Conservation (phyloP, 305 asterid genomes). For the Solanum hybrid region DNA sequence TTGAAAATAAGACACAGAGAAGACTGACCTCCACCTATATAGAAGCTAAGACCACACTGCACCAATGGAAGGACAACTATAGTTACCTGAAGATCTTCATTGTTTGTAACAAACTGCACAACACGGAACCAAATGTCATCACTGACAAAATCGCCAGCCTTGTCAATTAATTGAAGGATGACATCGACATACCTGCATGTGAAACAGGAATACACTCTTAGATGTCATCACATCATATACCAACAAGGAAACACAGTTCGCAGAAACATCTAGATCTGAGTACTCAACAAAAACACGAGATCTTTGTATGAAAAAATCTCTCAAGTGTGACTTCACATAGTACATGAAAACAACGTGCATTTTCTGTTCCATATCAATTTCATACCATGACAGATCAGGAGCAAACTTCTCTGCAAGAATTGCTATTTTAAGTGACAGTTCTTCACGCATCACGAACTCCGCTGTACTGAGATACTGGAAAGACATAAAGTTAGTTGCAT, state of each 20-base stretch:
- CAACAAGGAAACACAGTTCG: neutral
- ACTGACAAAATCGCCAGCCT: conserved; percentile 99
- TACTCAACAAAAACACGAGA: neutral
- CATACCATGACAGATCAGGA: conserved; percentile 97
- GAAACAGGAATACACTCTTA: neutral
- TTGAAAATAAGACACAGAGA: neutral
- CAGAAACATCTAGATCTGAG: neutral
- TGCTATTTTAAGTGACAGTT: conserved; percentile 83
- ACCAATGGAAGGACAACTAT: neutral
- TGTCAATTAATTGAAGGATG: conserved; percentile 98
- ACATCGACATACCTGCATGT: conserved; percentile 91
- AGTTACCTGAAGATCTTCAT: conserved; percentile 93
- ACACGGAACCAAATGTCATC: conserved; percentile 99
- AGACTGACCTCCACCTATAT: neutral
- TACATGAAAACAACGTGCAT: neutral
- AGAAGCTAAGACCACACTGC: neutral
- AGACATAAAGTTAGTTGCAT: conserved; percentile 23
- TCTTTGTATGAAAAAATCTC: neutral
- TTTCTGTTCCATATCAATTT: neutral
- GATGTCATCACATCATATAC: neutral
- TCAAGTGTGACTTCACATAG: neutral
- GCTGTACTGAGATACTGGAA: conserved; percentile 92
- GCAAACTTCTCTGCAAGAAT: conserved; percentile 99
- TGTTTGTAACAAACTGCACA: conserved; percentile 97
- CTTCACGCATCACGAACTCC: conserved; percentile 97